Conservation (phyloP, 1,284 basidiomycete genomes). For the Ganoderma leucocontextum region DNA sequence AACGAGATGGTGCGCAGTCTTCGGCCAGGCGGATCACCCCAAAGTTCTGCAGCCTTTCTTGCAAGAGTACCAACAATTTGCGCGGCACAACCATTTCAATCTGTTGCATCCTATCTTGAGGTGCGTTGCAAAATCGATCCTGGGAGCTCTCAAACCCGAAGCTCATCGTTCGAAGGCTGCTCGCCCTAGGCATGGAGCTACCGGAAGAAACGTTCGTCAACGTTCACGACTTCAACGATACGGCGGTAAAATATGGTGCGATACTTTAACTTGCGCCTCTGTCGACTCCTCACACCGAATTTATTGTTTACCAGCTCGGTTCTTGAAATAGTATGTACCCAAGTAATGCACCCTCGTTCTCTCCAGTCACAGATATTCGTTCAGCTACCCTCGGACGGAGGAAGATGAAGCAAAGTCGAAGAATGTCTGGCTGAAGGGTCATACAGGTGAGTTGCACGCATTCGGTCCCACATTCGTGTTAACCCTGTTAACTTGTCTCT, state of each 20-base stretch:
- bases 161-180: slow-evolving; percentile 46
- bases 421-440: slow-evolving; percentile 65
- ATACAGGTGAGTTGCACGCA: slow-evolving; percentile 17
- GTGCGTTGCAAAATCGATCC: slow-evolving; percentile 38
- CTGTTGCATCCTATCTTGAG: slow-evolving; percentile 59
- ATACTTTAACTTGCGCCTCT: not conserved
- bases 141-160: slow-evolving; percentile 16
- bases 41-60: slow-evolving; percentile 59
- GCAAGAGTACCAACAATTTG: slow-evolving; percentile 64
- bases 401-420: slow-evolving; percentile 62
- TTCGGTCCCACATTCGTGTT: not conserved
- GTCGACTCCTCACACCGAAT: not conserved
- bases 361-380: not conserved
- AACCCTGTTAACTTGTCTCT: not conserved
- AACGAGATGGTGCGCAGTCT: slow-evolving; percentile 42
- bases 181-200: slow-evolving; percentile 47
- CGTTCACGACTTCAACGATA: slow-evolving; percentile 38
- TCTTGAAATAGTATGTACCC: slow-evolving; percentile 46
- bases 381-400: slow-evolving; percentile 43
- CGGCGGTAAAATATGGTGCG: slow-evolving; percentile 42
- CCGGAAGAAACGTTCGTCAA: slow-evolving; percentile 45
- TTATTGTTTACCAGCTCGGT: slow-evolving; percentile 33
- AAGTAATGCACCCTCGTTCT: not conserved
- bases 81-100: slow-evolving; percentile 58
- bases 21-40: slow-evolving; percentile 53